Base-by-base conservation (phyloP, 495 filamentous ascomycete species). In the Talaromyces liani region DNA sequence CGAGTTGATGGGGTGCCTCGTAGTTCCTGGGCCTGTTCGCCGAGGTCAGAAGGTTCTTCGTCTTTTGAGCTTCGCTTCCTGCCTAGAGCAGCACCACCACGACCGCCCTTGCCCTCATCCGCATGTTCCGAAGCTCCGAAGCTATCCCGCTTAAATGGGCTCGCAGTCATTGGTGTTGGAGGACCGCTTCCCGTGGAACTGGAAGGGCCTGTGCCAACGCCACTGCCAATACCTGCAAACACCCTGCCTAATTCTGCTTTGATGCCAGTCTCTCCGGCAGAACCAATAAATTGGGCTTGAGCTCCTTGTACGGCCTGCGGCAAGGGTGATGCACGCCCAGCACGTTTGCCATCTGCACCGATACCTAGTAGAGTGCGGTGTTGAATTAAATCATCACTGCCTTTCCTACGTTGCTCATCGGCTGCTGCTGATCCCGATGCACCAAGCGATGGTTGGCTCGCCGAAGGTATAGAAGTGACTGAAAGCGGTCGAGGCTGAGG, bases 221-320 rank as follows among this genome's bases (percentile, higher is more conserved):
- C 92, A 73, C 88, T 93, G 45, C 92, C 92, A 67, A 97, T 89
- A 20, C 92, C 92, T 3, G 90, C 89, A 75, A 96, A 97, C 77
- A 96, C 93, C 33, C 90, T 85, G 8, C 91, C 91, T 70, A 96
- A 89, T 68, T 96, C 92, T 71, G 87, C 92, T 80, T 96, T 96
- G 69, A 97, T 92, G 9, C 86, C 85, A 0, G 92, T 87, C 67
- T 95, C 91, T 6, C 86, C 88, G 24, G 85, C 85, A 2, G 90
- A 88, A 14, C 88, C 88, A 36, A 87, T 80, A 36, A 86, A 81
- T 65, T 90, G 88, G 33, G 87, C 88, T 75, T 95, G 91, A 6
- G 91, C 92, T 18, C 92, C 92, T 69, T 97, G 92, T 3, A 97
- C 92, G 9, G 92, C 92, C 74, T 97, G 92, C 6, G 92, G 92